Evolutionary conservation across 2,329 filamentous ascomycete species (phyloP).

Genomic region (Zopfia rhizophila): DNA sequence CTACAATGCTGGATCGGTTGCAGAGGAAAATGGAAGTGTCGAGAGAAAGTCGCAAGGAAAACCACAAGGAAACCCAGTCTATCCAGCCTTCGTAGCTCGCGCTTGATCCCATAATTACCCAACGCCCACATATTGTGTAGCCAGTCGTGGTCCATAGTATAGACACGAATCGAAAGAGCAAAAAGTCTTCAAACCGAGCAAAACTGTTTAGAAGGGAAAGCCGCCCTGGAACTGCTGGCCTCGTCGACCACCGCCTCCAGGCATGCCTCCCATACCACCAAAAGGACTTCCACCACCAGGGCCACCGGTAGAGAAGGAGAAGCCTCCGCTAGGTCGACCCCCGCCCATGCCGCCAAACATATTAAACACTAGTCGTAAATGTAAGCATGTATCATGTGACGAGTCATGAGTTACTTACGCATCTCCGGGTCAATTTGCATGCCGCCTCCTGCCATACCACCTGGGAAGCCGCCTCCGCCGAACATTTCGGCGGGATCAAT

Average conservation of each 20-base stretch:
- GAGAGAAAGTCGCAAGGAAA: no score
- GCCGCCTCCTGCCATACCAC: conserved; percentile 53
- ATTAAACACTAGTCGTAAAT: conserved; percentile 49
- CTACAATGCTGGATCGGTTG: conserved; percentile 8
- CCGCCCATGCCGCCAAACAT: conserved; percentile 53
- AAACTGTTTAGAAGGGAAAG: conserved; percentile 37
- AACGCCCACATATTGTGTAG: conserved; percentile 27
- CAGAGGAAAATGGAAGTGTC: no score
- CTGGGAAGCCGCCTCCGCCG: conserved; percentile 66
- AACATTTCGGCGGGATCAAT: conserved; percentile 91
- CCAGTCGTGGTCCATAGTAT: conserved; percentile 23
- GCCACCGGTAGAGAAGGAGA: conserved; percentile 54
- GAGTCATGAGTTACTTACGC: conserved; percentile 30
- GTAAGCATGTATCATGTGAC: conserved; percentile 24
- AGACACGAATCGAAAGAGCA: conserved; percentile 26
- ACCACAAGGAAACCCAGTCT: conserved; percentile 3
- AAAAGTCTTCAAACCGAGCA: not conserved
- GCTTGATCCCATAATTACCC: conserved; percentile 34
- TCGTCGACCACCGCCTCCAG: conserved; percentile 42
- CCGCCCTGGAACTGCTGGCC: conserved; percentile 45
- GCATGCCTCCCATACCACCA: conserved; percentile 48
- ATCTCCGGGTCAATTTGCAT: conserved; percentile 51
- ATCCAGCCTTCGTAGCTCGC: conserved; percentile 27
- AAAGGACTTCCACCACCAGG: conserved; percentile 52
- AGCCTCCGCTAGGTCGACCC: conserved; percentile 62